Conservation (phyloP, 1,284 basidiomycete species). For the Sporisorium exsertum region DNA sequence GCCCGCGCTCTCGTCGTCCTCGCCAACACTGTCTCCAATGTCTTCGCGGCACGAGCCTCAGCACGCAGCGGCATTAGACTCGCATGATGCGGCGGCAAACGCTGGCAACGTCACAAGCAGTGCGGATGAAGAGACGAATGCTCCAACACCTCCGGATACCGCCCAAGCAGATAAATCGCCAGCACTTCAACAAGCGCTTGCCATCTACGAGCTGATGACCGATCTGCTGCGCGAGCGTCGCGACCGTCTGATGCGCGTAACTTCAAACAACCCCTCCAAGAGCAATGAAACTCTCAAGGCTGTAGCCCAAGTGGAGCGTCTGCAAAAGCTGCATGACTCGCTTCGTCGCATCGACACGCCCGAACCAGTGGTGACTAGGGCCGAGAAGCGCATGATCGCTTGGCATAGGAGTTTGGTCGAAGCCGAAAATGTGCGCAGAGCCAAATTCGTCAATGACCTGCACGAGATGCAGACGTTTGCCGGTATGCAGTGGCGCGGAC, state of each 20-base stretch:
- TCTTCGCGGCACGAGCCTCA: conserved; percentile 9
- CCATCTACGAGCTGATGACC: conserved; percentile 50
- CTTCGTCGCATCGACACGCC: conserved; percentile 44
- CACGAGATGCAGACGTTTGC: conserved; percentile 55
- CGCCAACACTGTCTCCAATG: neutral
- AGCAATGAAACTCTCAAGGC: conserved; percentile 48
- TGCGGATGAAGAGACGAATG: neutral
- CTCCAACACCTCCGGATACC: neutral
- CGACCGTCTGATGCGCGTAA: conserved; percentile 36
- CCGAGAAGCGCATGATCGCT: conserved; percentile 50
- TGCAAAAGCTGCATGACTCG: conserved; percentile 48
- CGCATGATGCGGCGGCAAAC: neutral
- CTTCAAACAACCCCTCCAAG: conserved; percentile 50
- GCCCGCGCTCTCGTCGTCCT: conserved; percentile 29
- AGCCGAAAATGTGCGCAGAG: conserved; percentile 39
- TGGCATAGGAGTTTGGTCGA: conserved; percentile 58
- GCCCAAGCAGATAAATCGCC: neutral
- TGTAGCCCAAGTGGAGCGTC: conserved; percentile 56
- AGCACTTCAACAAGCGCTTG: conserved; percentile 19
- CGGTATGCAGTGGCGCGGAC: conserved; percentile 45
- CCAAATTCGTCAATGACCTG: conserved; percentile 56
- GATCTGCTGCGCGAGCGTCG: conserved; percentile 47
- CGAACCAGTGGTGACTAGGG: conserved; percentile 39
- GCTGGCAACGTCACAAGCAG: too few relatives aligned
- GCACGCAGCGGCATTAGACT: conserved; percentile 14